These are phyloP conservation scores for Pythium scleroteichum DNA, from an alignment of 352 stramenopile genomes.

Conservation along the genomic window DNA sequence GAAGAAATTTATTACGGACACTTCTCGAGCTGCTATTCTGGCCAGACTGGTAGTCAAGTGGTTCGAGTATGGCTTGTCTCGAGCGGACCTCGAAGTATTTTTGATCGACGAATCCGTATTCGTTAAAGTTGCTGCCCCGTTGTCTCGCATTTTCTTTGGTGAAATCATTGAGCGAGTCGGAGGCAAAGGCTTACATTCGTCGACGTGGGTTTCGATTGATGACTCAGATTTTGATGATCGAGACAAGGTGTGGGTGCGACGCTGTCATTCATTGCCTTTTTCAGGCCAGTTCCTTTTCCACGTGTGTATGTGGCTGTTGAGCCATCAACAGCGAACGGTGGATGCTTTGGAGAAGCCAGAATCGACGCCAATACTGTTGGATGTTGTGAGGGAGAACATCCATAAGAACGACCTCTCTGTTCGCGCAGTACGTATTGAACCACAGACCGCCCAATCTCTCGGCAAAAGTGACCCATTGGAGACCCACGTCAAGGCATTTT, in stretches of 20 bases:
- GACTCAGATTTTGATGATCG: conserved; percentile 60
- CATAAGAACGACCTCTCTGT: conserved; percentile 69
- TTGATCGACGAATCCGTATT: conserved; percentile 67
- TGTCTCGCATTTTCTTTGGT: conserved; percentile 79
- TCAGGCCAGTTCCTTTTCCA: conserved; percentile 82
- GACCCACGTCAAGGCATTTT: conserved; percentile 86
- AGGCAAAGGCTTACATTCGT: conserved; percentile 16
- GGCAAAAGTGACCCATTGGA: conserved; percentile 85
- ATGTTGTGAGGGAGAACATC: conserved; percentile 78
- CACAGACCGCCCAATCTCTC: conserved; percentile 64
- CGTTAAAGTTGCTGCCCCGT: conserved; percentile 50
- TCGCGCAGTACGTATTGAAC: conserved; percentile 47
- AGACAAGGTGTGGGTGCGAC: conserved; percentile 73
- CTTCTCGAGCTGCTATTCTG: conserved; percentile 65
- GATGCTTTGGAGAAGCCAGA: background rate
- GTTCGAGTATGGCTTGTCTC: conserved; percentile 72
- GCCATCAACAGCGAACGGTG: conserved; percentile 15
- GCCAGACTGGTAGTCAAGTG: conserved; percentile 82
- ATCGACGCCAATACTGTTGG: conserved; percentile 38
- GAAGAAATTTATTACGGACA: conserved; percentile 1
- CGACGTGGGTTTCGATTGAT: conserved; percentile 5
- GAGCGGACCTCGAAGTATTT: conserved; percentile 60
- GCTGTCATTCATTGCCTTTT: conserved; percentile 75
- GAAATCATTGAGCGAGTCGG: conserved; percentile 62
- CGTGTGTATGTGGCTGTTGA: conserved; percentile 63